Conservation (phyloP, 23 red algal genomes). For the Pyropia yezoensis region DNA sequence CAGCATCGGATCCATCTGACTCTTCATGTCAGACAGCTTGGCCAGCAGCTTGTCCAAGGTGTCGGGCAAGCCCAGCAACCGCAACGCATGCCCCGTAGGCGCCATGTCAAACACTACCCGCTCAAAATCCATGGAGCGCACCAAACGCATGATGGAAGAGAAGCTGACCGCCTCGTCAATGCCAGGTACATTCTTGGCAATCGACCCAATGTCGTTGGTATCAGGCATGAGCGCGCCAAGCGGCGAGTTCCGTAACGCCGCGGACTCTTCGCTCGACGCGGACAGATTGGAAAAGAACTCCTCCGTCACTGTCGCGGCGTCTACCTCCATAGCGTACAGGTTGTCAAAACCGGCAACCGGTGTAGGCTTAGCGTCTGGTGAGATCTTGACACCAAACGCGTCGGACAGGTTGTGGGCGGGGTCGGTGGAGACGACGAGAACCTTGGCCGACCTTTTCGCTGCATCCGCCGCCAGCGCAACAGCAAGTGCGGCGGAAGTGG, state of each 20-base stretch:
- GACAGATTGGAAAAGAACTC: slow-evolving; percentile 24
- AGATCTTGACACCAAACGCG: slow-evolving; percentile 87
- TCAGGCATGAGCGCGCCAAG: slow-evolving; percentile 32
- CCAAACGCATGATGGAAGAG: slow-evolving; percentile 64
- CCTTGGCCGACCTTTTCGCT: slow-evolving; percentile 38
- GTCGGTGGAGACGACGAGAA: slow-evolving; percentile 91
- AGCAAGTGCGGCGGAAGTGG: slow-evolving; percentile 67
- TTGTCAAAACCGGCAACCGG: slow-evolving; percentile 33
- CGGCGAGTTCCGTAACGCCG: too few species aligned
- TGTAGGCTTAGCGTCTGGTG: slow-evolving; percentile 49
- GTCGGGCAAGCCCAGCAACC: slow-evolving; percentile 75
- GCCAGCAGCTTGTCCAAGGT: slow-evolving; percentile 62
- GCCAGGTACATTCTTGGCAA: slow-evolving; percentile 74
- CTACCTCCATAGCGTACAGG: slow-evolving; percentile 77
- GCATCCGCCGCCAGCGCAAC: slow-evolving; percentile 34
- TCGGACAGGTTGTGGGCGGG: slow-evolving; percentile 96
- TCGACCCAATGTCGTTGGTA: slow-evolving; percentile 33
- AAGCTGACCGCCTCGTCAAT: slow-evolving; percentile 95
- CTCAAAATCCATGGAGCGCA: slow-evolving; percentile 65
- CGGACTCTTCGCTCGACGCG: slow-evolving; percentile 9
- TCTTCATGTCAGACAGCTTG: slow-evolving; percentile 47
- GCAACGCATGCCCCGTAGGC: slow-evolving; percentile 90
- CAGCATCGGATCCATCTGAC: slow-evolving; percentile 36
- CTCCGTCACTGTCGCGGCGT: slow-evolving; percentile 48
- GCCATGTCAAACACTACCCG: slow-evolving; percentile 89